Conservation (phyloP, 2,329 filamentous ascomycete genomes). For the Neopestalotiopsis sp. region DNA sequence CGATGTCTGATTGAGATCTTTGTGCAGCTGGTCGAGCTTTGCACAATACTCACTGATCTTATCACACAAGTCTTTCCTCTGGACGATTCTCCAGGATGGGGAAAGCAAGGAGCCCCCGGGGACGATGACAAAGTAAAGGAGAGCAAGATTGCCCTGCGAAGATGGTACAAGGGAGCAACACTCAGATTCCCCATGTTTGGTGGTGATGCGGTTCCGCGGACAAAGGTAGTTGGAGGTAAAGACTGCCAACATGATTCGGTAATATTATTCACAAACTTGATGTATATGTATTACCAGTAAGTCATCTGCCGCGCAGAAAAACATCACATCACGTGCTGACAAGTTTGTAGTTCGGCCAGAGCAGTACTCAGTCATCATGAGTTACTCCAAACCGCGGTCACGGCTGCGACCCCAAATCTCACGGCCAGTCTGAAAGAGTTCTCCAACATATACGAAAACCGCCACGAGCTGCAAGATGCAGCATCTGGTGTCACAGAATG, state of each 20-base stretch:
- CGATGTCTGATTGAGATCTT: constrained; percentile 47
- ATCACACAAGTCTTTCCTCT: constrained; percentile 50
- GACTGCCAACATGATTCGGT: constrained; percentile 46
- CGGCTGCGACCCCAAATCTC: constrained; percentile 39
- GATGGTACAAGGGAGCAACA: constrained; percentile 46
- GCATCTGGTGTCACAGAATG: constrained; percentile 49
- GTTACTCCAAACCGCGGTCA: constrained; percentile 48
- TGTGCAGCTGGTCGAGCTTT: constrained; percentile 50
- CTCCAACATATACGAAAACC: constrained; percentile 44
- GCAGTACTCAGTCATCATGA: constrained; percentile 53
- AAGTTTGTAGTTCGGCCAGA: constrained; percentile 40
- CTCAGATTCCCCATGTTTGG: constrained; percentile 45
- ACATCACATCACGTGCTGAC: neutral
- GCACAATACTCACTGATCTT: constrained; percentile 51
- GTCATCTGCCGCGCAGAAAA: constrained; percentile 22
- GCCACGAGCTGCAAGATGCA: constrained; percentile 49
- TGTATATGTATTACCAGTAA: constrained; percentile 59
- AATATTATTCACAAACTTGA: constrained; percentile 50
- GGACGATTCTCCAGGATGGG: constrained; percentile 47
- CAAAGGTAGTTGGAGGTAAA: constrained; percentile 28
- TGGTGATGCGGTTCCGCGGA: constrained; percentile 33
- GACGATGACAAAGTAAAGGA: constrained; percentile 37
- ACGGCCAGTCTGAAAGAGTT: constrained; percentile 37
- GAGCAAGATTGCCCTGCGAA: constrained; percentile 41
- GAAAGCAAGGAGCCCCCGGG: constrained; percentile 36